Evolutionary conservation across 495 filamentous ascomycete species (phyloP).

Genomic region (Tuber melanosporum): DNA sequence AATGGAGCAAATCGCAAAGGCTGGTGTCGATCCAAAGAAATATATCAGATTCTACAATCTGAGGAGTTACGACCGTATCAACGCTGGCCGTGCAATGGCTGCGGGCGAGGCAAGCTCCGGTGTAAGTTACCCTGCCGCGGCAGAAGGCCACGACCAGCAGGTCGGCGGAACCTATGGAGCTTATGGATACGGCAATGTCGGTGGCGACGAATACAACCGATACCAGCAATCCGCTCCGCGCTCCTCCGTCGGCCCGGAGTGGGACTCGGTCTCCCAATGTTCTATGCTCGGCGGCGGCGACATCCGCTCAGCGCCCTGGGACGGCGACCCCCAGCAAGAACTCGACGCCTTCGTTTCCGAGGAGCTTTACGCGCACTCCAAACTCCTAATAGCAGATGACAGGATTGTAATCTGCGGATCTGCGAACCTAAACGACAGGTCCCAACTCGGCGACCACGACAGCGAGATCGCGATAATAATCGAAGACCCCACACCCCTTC

Average conservation of each 20-base stretch:
- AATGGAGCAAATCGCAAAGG: slow-evolving; percentile 66
- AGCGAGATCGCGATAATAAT: slow-evolving; percentile 77
- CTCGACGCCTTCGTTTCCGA: slow-evolving; percentile 86
- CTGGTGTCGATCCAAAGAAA: slow-evolving; percentile 64
- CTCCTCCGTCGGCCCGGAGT: slow-evolving; percentile 47
- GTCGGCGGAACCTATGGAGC: slow-evolving; percentile 36
- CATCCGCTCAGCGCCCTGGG: slow-evolving; percentile 74
- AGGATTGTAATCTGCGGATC: slow-evolving; percentile 81
- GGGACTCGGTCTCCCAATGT: slow-evolving; percentile 73
- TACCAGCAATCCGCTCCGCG: slow-evolving; percentile 63
- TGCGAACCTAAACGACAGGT: slow-evolving; percentile 92
- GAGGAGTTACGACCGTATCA: slow-evolving; percentile 86
- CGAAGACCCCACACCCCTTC: slow-evolving; percentile 65
- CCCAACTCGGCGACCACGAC: slow-evolving; percentile 73
- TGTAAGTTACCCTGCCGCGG: slow-evolving; percentile 59
- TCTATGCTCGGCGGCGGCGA: slow-evolving; percentile 78
- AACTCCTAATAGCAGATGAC: slow-evolving; percentile 91
- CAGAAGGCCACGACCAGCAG: slow-evolving; percentile 29
- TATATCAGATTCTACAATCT: slow-evolving; percentile 97
- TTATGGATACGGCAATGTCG: slow-evolving; percentile 12
- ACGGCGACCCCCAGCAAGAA: slow-evolving; percentile 63
- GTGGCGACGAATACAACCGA: slow-evolving; percentile 46
- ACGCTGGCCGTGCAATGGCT: slow-evolving; percentile 59
- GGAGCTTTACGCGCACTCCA: slow-evolving; percentile 89
- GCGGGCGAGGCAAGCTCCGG: slow-evolving; percentile 61